A percentile compares a stretch with the other conserved stretches of the same genome.
Evolutionary conservation across 495 filamentous ascomycete genomes (phyloP).

Genomic region (Penicillium antarcticum): DNA sequence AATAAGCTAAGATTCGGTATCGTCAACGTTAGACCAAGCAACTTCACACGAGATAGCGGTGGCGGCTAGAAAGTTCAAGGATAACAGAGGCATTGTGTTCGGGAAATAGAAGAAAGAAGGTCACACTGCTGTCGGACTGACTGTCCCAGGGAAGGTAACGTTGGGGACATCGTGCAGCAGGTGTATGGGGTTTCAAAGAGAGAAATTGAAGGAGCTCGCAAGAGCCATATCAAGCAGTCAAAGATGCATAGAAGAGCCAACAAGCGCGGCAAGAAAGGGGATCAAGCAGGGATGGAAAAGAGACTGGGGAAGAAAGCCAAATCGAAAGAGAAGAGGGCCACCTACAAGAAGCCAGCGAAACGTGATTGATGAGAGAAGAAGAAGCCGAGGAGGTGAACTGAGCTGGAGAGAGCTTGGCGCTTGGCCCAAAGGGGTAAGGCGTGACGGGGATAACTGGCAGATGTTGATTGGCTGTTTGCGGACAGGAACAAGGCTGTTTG

Average conservation of each 20-base stretch:
- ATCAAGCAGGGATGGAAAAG: conserved; percentile 22
- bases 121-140: conserved; percentile 1
- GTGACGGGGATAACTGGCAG: conserved; percentile 2
- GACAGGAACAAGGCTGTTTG: conserved; percentile 1
- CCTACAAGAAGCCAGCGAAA: conserved; percentile 46
- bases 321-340: conserved; percentile 33
- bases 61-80: conserved; percentile 19
- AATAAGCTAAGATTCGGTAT: conserved; percentile 38
- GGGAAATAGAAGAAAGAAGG: conserved; percentile 19
- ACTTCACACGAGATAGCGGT: conserved; percentile 19
- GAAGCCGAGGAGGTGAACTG: conserved; percentile 14
- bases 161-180: conserved; percentile 3
- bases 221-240: conserved; percentile 16
- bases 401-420: conserved; percentile 24
- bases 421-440: conserved; percentile 13
- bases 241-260: conserved; percentile 14
- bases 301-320: conserved; percentile 16
- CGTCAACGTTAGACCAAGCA: conserved; percentile 39
- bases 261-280: conserved; percentile 21
- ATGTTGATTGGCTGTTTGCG: background rate
- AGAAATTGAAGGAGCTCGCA: conserved; percentile 13
- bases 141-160: no score
- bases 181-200: conserved; percentile 11
- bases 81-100: conserved; percentile 14
- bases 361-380: conserved; percentile 19